Evolutionary conservation across 768 basidiomycete genomes (phyloP), one percentile per base, ranked within the genome.

Genomic region (Tylopilus intermedius): DNA sequence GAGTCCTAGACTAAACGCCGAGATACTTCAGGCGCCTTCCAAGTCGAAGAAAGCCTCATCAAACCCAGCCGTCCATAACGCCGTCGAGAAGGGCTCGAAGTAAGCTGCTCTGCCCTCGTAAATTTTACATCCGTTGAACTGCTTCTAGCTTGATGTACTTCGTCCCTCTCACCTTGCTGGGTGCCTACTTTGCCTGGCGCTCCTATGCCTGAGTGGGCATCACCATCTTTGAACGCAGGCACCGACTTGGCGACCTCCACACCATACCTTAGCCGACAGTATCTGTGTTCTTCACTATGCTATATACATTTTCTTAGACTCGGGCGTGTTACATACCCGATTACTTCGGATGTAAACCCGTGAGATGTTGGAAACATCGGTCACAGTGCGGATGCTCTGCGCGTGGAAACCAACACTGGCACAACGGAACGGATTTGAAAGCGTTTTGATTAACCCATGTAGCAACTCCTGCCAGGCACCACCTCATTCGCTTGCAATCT

Each of bases 111-210:
- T 35, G 51, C 45, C 46, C 42, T 45, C 47, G 3, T 24, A 1
- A 47, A 30, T 30, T 41, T 49, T 44, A 37, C 47, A 21, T 14
- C 53, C 21, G 7, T 37, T 44, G 46, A 46, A 18, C 5, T 46
- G 22, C 58, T 46, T 42, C 40, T 62, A 89, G 86, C 70, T 51
- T 86, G 69, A 84, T 88, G 79, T 95, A 92, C 79, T 82, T 94
- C 64, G 64, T 92, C 22, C 94, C 94, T 49, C 78, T 94, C 39
- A 81, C 75, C 42, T 71, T 90, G 26, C 73, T 95, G 43, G 89
- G 80, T 56, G 93, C 79, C 45, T 94, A 92, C 82, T 88, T 95
- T 61, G 93, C 83, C 45, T 95, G 84, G 83, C 81, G 90, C 57
- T 84, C 77, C 71, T 91, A 91, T 70, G 68, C 56, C 56, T 68